Conservation (phyloP, 2,329 filamentous ascomycete genomes). For the Aspergillus uvarum region DNA sequence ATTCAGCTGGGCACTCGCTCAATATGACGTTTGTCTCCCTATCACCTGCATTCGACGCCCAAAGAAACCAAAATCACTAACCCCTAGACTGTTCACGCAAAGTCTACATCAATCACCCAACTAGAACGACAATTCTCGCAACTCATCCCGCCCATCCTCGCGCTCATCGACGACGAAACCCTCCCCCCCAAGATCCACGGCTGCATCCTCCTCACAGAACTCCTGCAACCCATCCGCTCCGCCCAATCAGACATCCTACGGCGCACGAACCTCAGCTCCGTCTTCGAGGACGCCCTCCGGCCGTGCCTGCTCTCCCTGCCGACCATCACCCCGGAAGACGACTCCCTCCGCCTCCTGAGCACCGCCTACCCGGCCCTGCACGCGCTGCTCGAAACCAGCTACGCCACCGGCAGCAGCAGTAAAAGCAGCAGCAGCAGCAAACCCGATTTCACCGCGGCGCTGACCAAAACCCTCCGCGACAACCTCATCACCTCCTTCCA, state of each 20-base stretch:
- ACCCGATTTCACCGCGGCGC: slow-evolving; percentile 22
- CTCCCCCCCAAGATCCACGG: slow-evolving; percentile 39
- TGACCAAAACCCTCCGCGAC: slow-evolving; percentile 33
- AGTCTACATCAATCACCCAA: slow-evolving; percentile 27
- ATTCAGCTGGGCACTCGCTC: slow-evolving; percentile 36
- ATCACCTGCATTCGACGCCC: neutral
- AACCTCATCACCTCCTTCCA: slow-evolving; percentile 41
- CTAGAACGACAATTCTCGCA: slow-evolving; percentile 47
- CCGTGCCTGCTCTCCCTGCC: slow-evolving; percentile 77
- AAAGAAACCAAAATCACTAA: neutral
- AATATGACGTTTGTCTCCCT: slow-evolving; percentile 34
- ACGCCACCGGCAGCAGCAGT: slow-evolving; percentile 19
- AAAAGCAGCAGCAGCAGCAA: neutral
- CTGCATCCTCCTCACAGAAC: slow-evolving; percentile 35
- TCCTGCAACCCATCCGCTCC: slow-evolving; percentile 37
- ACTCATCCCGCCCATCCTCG: slow-evolving; percentile 45
- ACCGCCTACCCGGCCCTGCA: slow-evolving; percentile 68
- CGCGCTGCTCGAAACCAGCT: slow-evolving; percentile 52
- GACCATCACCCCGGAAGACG: slow-evolving; percentile 69
- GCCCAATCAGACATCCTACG: slow-evolving; percentile 42
- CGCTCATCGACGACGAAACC: slow-evolving; percentile 44
- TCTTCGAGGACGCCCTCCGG: slow-evolving; percentile 47
- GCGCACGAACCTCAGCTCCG: slow-evolving; percentile 45
- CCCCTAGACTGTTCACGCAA: neutral
- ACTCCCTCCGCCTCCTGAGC: slow-evolving; percentile 64